These are phyloP conservation scores for Euphorbia peplus DNA, from an alignment of 345 rosid species.

Conservation along the genomic window DNA sequence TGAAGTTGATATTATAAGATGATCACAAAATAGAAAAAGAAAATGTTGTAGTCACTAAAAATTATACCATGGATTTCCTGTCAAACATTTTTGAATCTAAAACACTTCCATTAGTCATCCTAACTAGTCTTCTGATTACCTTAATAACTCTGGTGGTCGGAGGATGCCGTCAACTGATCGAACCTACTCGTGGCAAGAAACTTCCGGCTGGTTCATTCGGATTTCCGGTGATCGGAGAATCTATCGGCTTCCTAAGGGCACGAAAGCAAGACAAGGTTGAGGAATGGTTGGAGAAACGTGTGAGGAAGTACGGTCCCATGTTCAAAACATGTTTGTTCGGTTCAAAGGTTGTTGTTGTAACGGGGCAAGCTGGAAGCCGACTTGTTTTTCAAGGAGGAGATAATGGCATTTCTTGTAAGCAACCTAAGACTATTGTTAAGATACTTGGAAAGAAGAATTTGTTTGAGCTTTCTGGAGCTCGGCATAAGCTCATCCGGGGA, in stretches of 20 bases:
- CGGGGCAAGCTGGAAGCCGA: slow-evolving; percentile 23
- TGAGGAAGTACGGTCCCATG: slow-evolving; percentile 25
- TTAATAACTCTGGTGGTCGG: background rate
- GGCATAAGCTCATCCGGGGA: background rate
- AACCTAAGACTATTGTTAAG: background rate
- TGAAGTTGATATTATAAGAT: too few species aligned
- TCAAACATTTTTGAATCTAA: too few species aligned
- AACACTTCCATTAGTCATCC: too few species aligned
- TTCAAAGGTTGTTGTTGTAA: slow-evolving; percentile 17
- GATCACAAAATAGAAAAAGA: too few species aligned
- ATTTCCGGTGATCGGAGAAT: slow-evolving; percentile 29
- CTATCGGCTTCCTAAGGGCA: slow-evolving; percentile 24
- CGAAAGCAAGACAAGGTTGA: slow-evolving; percentile 12
- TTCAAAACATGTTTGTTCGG: slow-evolving; percentile 32
- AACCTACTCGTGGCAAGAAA: background rate
- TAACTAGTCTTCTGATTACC: background rate
- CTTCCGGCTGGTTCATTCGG: slow-evolving; percentile 29
- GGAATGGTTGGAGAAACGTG: slow-evolving; percentile 25
- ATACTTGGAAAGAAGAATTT: background rate
- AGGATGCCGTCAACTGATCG: background rate
- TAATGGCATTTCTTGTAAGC: slow-evolving; percentile 12
- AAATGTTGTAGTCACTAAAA: too few species aligned
- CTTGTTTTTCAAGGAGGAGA: slow-evolving; percentile 19
- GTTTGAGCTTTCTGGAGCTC: background rate
- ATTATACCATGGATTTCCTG: too few species aligned